A percentile compares a stretch with the other conserved stretches of the same genome.
Evolutionary conservation across 2,329 filamentous ascomycete genomes (phyloP).

Genomic region (Neoarthrinium moseri): DNA sequence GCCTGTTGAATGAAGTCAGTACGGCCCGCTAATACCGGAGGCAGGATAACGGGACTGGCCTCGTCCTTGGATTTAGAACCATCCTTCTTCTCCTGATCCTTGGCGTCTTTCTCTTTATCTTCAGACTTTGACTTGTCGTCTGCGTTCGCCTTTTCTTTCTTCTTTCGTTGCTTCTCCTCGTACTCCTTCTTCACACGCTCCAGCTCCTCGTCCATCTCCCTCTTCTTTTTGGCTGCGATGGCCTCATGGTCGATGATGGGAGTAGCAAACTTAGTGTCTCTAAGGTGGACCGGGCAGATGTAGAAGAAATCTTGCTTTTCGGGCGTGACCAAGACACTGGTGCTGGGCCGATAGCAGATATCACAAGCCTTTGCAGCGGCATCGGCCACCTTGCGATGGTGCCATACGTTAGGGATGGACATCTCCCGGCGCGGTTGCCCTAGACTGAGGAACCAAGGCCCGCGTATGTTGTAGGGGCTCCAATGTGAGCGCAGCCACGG

Average conservation of each 20-base stretch:
- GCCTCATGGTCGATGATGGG: slow-evolving; percentile 71
- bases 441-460: too few relatives aligned
- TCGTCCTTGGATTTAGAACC: slow-evolving; percentile 29
- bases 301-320: slow-evolving; percentile 92
- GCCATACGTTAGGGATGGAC: slow-evolving; percentile 75
- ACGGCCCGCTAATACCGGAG: too few relatives aligned
- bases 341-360: slow-evolving; percentile 86
- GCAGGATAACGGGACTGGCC: slow-evolving; percentile 12
- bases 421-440: too few relatives aligned
- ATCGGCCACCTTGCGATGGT: slow-evolving; percentile 83
- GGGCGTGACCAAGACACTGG: slow-evolving; percentile 83
- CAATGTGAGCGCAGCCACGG: too few relatives aligned
- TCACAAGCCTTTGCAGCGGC: slow-evolving; percentile 81
- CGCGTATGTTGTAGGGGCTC: too few relatives aligned
- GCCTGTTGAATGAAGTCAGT: neutral
- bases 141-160: slow-evolving; percentile 59
- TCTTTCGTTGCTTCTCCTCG: slow-evolving; percentile 68
- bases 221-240: slow-evolving; percentile 62
- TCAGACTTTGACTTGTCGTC: slow-evolving; percentile 46
- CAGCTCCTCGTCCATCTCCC: slow-evolving; percentile 60
- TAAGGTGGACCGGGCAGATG: slow-evolving; percentile 78
- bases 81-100: slow-evolving; percentile 31
- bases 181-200: slow-evolving; percentile 73
- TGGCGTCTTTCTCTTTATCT: slow-evolving; percentile 43
- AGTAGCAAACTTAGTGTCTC: slow-evolving; percentile 77